A percentile compares a stretch with the other conserved stretches of the same genome.
These are phyloP conservation scores for Brassica nigra DNA, from an alignment of 345 rosid species.

Conservation along the genomic window DNA sequence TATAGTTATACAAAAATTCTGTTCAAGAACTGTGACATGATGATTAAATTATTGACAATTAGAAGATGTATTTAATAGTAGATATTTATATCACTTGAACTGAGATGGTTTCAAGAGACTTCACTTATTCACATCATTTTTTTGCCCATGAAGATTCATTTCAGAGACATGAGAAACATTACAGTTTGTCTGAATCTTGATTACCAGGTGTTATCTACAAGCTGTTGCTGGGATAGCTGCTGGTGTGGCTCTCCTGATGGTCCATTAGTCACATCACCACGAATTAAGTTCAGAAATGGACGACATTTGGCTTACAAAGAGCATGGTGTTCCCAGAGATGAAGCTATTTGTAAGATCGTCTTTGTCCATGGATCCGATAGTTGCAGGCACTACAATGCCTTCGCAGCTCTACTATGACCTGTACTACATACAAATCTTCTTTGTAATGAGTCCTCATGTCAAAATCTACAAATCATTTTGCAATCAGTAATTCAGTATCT, in stretches of 20 bases:
- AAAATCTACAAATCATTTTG: no score
- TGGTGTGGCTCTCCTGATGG: constrained; percentile 52
- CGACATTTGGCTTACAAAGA: constrained; percentile 63
- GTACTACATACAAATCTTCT: constrained; percentile 31
- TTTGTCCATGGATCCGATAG: constrained; percentile 53
- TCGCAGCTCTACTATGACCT: constrained; percentile 44
- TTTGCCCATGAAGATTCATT: constrained; percentile 24
- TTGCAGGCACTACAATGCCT: constrained; percentile 47
- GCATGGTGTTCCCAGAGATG: constrained; percentile 51
- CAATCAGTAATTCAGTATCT: background rate
- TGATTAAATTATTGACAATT: background rate
- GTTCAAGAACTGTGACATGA: background rate
- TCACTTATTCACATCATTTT: background rate
- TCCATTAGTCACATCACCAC: constrained; percentile 50
- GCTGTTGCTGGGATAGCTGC: constrained; percentile 45
- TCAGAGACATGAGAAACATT: background rate
- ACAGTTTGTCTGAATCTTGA: constrained; percentile 6
- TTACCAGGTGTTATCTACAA: constrained; percentile 48
- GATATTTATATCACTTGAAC: background rate
- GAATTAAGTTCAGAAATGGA: constrained; percentile 59
- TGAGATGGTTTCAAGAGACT: background rate
- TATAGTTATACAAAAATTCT: background rate
- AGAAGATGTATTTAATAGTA: background rate
- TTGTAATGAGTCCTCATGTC: background rate
- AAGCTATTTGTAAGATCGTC: constrained; percentile 50